Base-by-base conservation (phyloP, 768 basidiomycete genomes). In the Lactifluus hygrophoroides region DNA sequence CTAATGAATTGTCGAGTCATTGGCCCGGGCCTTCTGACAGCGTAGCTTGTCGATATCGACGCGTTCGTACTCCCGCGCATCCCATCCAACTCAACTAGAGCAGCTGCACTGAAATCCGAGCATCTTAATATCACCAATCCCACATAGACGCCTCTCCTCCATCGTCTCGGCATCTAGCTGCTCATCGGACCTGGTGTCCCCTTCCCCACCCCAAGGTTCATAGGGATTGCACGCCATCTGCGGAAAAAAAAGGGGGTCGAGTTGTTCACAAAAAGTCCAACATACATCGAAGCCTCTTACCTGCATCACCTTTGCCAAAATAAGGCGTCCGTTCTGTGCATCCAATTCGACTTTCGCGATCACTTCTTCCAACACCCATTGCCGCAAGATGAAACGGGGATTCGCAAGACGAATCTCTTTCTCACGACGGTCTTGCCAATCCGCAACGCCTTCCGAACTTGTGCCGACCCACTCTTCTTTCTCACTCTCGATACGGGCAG, bases 281-380 rank as follows among this genome's bases (percentile, higher is more conserved):
- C 45, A 11, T 13, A 16, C 7, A 25, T 40, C 30, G 25, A 56
- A 58, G 19, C 77, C 84, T 66, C 84, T 66, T 61, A 90, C 90
- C 74, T 88, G 79, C 71, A 96, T 73, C 17, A 96, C 86, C 71
- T 91, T 90, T 13, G 83, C 83, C 51, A 97, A 73, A 3, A 88
- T 73, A 57, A 78, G 75, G 73, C 83, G 85, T 48, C 87, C 88
- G 58, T 73, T 79, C 21, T 75, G 73, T 10, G 75, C 68, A 65
- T 93, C 88, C 58, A 72, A 71, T 67, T 93, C 88, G 2, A 92
- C 80, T 62, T 80, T 80, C 61, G 73, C 71, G 67, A 98, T 98
- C 23, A 90, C 86, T 67, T 98, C 94, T 69, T 98, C 94, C 34
- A 99, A 76, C 9, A 98, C 74, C 96, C 96, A 98, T 71, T 98